Percentiles rank a stretch among this genome's conserved stretches.
phyloP scores from a whole-genome alignment of 768 basidiomycete species.

The Boletus huronensis region DNA sequence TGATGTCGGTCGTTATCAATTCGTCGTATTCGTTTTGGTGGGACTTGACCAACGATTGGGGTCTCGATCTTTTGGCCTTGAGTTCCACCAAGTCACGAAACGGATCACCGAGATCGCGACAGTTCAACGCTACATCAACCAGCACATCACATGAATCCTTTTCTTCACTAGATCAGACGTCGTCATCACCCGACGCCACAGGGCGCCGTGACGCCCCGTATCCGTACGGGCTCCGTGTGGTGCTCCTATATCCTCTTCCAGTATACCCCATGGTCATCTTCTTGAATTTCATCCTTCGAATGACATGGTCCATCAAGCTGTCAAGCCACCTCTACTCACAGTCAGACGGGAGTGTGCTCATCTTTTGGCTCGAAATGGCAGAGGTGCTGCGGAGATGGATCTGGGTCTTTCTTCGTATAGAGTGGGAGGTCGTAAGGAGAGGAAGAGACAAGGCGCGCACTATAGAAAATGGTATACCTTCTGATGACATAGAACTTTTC shows the following conservation, averaged over 20 bases:
- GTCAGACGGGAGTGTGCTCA: slow-evolving; percentile 73
- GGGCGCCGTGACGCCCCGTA: slow-evolving; percentile 30
- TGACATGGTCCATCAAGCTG: slow-evolving; percentile 93
- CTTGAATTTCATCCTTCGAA: slow-evolving; percentile 81
- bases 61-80: slow-evolving; percentile 66
- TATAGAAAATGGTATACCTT: slow-evolving; percentile 2
- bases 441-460: slow-evolving; percentile 18
- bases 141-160: slow-evolving; percentile 10
- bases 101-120: slow-evolving; percentile 40
- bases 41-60: slow-evolving; percentile 99
- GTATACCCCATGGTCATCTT: slow-evolving; percentile 81
- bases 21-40: slow-evolving; percentile 98
- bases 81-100: slow-evolving; percentile 25
- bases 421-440: slow-evolving; percentile 89
- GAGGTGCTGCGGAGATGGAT: slow-evolving; percentile 92
- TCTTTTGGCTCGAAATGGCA: slow-evolving; percentile 88
- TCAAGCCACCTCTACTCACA: slow-evolving; percentile 79
- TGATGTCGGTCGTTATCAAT: slow-evolving; percentile 81
- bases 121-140: slow-evolving; percentile 32
- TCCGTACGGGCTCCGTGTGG: slow-evolving; percentile 71
- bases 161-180: background rate
- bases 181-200: slow-evolving; percentile 19
- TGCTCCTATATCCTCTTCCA: slow-evolving; percentile 74
- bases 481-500: slow-evolving; percentile 15
- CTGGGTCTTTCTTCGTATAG: slow-evolving; percentile 96